Percentiles rank a stretch among this genome's conserved stretches.
Conservation (phyloP, 1,284 basidiomycete species). For the Wolfiporia cocos region DNA sequence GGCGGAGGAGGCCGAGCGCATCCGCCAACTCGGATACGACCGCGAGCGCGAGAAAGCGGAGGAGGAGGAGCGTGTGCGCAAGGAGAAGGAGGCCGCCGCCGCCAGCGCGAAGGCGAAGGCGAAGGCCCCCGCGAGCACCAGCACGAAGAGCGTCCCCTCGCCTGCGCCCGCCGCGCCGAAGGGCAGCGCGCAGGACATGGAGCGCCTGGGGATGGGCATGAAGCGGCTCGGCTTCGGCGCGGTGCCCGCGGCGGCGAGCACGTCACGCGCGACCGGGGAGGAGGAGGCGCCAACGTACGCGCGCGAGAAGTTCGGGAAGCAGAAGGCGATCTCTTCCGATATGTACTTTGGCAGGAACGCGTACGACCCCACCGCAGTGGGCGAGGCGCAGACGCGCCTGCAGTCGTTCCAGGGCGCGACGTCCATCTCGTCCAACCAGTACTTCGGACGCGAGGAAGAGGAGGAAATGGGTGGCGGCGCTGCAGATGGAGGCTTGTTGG, state of each 20-base stretch:
- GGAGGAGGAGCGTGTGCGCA: constrained; percentile 55
- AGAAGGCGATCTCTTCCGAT: constrained; percentile 96
- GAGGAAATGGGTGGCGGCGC: constrained; percentile 40
- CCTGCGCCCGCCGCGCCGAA: constrained; percentile 24
- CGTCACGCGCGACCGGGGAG: constrained; percentile 25
- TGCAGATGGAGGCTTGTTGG: constrained; percentile 47
- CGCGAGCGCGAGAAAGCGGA: constrained; percentile 71
- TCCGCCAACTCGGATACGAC: constrained; percentile 87
- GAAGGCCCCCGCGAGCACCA: too few relatives aligned
- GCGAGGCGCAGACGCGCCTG: constrained; percentile 81
- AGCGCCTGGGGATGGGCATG: constrained; percentile 75
- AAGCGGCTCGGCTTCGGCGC: constrained; percentile 86
- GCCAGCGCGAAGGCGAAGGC: constrained; percentile 23
- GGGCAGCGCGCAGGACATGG: constrained; percentile 43
- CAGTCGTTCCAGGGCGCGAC: constrained; percentile 89
- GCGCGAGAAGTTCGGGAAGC: constrained; percentile 85
- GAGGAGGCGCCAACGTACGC: constrained; percentile 78
- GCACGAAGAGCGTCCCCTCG: constrained; percentile 21
- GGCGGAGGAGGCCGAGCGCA: constrained; percentile 81
- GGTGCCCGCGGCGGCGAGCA: constrained; percentile 51
- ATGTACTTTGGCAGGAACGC: constrained; percentile 93
- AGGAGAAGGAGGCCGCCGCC: constrained; percentile 43
- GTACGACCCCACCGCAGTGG: constrained; percentile 73
- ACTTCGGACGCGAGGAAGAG: constrained; percentile 92
- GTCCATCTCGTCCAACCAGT: constrained; percentile 91